Percentiles rank a stretch among this genome's conserved stretches.
Evolutionary conservation across 2,329 filamentous ascomycete species (phyloP).

Genomic region (Pseudogymnoascus sp.): DNA sequence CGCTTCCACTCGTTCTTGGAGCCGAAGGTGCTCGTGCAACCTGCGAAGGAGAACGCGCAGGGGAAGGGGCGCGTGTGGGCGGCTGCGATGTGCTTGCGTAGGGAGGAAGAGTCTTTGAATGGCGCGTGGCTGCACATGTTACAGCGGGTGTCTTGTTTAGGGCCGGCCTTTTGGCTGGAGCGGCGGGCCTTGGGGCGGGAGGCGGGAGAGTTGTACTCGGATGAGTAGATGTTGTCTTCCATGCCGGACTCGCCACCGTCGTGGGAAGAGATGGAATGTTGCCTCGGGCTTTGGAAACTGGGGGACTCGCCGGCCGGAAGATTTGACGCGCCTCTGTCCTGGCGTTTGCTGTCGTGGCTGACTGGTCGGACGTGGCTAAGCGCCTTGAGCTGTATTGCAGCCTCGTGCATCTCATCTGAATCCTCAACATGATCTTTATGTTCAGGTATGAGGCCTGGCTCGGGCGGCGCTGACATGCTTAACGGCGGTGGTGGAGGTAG

Average conservation of each 20-base stretch:
- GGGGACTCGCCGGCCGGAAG: conserved; percentile 24
- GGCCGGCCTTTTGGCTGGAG: conserved; percentile 27
- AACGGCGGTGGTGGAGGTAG: not conserved
- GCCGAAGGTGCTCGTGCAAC: conserved; percentile 73
- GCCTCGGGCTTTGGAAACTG: conserved; percentile 28
- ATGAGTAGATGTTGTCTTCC: conserved; percentile 32
- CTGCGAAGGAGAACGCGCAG: conserved; percentile 78
- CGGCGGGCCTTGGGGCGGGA: conserved; percentile 25
- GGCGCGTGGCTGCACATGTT: conserved; percentile 53
- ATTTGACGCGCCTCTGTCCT: conserved; percentile 26
- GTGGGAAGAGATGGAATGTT: conserved; percentile 35
- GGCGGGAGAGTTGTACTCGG: conserved; percentile 28
- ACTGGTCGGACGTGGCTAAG: conserved; percentile 52
- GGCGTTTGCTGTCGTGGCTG: conserved; percentile 35
- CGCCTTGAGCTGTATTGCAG: conserved; percentile 57
- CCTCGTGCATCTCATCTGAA: conserved; percentile 61
- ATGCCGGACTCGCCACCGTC: conserved; percentile 31
- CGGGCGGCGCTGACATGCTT: not conserved
- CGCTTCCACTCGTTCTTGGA: conserved; percentile 98
- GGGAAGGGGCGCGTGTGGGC: conserved; percentile 67
- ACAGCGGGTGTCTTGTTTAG: conserved; percentile 54
- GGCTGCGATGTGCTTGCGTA: conserved; percentile 58
- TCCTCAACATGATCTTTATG: conserved; percentile 47
- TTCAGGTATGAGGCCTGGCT: conserved; percentile 20
- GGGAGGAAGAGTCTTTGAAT: conserved; percentile 57